Percentiles rank a stretch among this genome's conserved stretches.
These are phyloP conservation scores for Dendrobium chrysotoxum DNA, from an alignment of 106 monocot species.

Conservation along the genomic window DNA sequence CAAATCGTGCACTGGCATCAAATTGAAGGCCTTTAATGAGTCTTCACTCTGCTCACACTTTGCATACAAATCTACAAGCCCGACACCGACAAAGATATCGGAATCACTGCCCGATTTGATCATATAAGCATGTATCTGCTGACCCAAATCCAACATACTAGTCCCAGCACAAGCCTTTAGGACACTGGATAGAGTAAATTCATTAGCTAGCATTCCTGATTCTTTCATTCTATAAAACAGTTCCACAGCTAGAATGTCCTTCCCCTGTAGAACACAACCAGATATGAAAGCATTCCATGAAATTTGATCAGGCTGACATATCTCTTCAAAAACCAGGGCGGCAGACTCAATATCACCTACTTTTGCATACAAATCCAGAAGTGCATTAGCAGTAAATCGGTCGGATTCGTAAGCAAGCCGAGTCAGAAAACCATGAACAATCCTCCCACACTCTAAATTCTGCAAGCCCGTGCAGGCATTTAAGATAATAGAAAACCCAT, in stretches of 20 bases:
- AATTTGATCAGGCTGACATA: conserved; percentile 39
- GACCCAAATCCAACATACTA: conserved; percentile 39
- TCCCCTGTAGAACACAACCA: conserved; percentile 64
- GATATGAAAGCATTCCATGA: conserved; percentile 85
- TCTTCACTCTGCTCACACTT: conserved; percentile 38
- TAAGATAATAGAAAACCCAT: conserved; percentile 51
- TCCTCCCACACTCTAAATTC: conserved; percentile 34
- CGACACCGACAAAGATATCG: conserved; percentile 54
- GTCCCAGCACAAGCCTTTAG: conserved; percentile 78
- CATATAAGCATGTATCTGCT: conserved; percentile 46
- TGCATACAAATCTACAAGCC: conserved; percentile 85
- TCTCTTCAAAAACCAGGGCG: conserved; percentile 33
- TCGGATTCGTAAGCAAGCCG: conserved; percentile 47
- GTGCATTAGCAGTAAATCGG: conserved; percentile 54
- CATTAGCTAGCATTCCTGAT: conserved; percentile 37
- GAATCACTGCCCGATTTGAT: conserved; percentile 41
- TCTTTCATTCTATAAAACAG: conserved; percentile 54
- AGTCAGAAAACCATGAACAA: conserved; percentile 44
- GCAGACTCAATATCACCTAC: conserved; percentile 49
- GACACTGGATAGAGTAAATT: conserved; percentile 68
- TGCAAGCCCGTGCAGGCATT: conserved; percentile 56
- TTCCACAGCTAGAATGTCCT: conserved; percentile 34
- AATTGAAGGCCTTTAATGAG: conserved; percentile 45
- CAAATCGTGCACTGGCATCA: conserved; percentile 43
- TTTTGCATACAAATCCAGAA: conserved; percentile 76